Conservation (phyloP, 495 filamentous ascomycete species). For the Penicillium canariense region DNA sequence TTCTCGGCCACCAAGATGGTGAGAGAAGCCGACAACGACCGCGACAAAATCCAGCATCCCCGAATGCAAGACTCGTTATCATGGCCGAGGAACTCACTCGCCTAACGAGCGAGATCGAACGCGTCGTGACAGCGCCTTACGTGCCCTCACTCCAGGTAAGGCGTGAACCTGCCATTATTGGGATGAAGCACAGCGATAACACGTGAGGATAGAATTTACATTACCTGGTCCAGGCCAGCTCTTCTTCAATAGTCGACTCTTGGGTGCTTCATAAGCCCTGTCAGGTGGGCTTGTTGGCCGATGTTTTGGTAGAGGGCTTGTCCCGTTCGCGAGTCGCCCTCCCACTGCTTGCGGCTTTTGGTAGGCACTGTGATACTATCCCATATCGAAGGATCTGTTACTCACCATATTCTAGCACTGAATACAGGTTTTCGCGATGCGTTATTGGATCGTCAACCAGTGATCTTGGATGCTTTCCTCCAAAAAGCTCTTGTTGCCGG, state of each 20-base stretch:
- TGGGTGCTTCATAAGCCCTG: constrained; percentile 50
- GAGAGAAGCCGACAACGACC: neutral
- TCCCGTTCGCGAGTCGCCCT: constrained; percentile 41
- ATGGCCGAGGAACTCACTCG: constrained; percentile 18
- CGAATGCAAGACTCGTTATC: neutral
- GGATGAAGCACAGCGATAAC: neutral
- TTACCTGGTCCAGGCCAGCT: constrained; percentile 20
- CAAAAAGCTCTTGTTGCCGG: constrained; percentile 30
- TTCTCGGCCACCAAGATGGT: neutral
- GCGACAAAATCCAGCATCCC: neutral
- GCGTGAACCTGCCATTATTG: neutral
- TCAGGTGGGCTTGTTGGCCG: constrained; percentile 40
- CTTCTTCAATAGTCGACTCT: constrained; percentile 18
- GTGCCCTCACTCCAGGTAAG: constrained; percentile 42
- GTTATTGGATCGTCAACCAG: constrained; percentile 39
- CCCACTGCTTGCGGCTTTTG: constrained; percentile 37
- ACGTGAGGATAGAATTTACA: constrained; percentile 37
- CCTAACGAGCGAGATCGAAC: constrained; percentile 38
- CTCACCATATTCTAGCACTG: constrained; percentile 24
- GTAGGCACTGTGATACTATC: constrained; percentile 24
- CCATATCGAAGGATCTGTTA: neutral
- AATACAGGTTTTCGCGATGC: constrained; percentile 36
- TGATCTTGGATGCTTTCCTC: constrained; percentile 42
- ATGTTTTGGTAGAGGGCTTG: constrained; percentile 44
- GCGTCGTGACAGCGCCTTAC: constrained; percentile 42